Evolutionary conservation across 495 filamentous ascomycete species (phyloP).

Genomic region (Gamarada debralockiae): DNA sequence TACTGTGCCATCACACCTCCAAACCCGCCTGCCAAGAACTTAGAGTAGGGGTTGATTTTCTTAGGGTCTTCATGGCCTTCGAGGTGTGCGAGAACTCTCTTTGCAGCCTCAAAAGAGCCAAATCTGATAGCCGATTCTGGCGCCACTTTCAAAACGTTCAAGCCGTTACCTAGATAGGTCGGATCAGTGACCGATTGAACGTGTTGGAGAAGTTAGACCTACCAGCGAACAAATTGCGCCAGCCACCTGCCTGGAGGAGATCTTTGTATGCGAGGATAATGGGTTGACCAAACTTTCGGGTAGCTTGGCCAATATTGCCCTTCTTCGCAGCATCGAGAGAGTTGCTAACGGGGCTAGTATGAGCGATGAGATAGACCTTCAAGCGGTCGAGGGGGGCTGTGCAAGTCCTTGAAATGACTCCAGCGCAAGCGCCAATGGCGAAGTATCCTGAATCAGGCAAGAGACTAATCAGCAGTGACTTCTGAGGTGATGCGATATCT

Average conservation of each 20-base stretch:
- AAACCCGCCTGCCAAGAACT: constrained; percentile 83
- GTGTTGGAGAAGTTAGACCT: constrained; percentile 29
- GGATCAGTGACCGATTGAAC: neutral
- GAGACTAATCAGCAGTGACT: constrained; percentile 41
- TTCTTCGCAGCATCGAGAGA: constrained; percentile 48
- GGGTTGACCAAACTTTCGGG: constrained; percentile 62
- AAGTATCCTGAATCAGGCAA: constrained; percentile 72
- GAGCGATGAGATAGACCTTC: constrained; percentile 95
- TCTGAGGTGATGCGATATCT: constrained; percentile 4
- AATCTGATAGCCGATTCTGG: constrained; percentile 97
- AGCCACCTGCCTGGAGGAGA: constrained; percentile 82
- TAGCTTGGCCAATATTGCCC: constrained; percentile 62
- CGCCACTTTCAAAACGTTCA: constrained; percentile 97
- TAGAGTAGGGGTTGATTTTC: constrained; percentile 73
- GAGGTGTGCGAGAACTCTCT: constrained; percentile 76
- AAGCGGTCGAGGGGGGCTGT: constrained; percentile 95
- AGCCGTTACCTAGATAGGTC: constrained; percentile 69
- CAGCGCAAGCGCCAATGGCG: constrained; percentile 87
- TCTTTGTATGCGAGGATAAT: constrained; percentile 67
- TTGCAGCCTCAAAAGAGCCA: constrained; percentile 93
- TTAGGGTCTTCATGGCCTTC: constrained; percentile 87
- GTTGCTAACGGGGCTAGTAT: constrained; percentile 55
- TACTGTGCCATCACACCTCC: constrained; percentile 93
- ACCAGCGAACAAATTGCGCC: constrained; percentile 94
- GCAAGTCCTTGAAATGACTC: constrained; percentile 85